Evolutionary conservation across 148 eudicot genomes (phyloP), one percentile per base, ranked within the genome.

Genomic region (Polygonum aviculare): DNA sequence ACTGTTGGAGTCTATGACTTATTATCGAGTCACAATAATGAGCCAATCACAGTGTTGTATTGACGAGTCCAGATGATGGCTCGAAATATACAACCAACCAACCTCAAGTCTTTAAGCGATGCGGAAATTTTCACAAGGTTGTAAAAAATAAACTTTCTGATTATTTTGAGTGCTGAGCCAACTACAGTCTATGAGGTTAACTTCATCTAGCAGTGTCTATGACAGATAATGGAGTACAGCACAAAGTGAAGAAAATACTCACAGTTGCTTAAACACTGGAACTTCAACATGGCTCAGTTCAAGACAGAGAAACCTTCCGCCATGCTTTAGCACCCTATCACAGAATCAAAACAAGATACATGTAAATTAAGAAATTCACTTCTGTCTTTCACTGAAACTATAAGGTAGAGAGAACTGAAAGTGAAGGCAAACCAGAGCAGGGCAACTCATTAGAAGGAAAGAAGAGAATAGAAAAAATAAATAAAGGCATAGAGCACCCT

Each of bases 261-360:
- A 93, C 99, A 93, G 74, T 72, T 95, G 88, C 85, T 95, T 95
- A 73, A 92, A 93, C 73, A 87, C 57, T 7, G 97, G 97, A 76
- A 76, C 48, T 65, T 95, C 88, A 4, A 95, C 99, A 86, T 89
- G 97, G 85, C 99, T 95, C 83, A 95, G 83, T 81, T 95, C 99
- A 73, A 95, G 97, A 84, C 99, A 95, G 71, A 95, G 96, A 83
- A 95, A 95, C 76, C 99, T 81, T 79, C 99, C 99, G 82, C 99
- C 99, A 41, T 50, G 89, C 85, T 82, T 89, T 38, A 95, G 88
- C 74, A 95, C 93, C 90, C 99, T 95, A 86, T 51, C 52, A 76
- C 36, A 81, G 76, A 33, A 67, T 54, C 26, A 54, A 54, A 21
- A 5, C 60, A n/a, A n/a, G 0, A 8, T 21, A 50, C 4, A 15